Base-by-base conservation (phyloP, 495 filamentous ascomycete species). In the Penicillium turbatum region DNA sequence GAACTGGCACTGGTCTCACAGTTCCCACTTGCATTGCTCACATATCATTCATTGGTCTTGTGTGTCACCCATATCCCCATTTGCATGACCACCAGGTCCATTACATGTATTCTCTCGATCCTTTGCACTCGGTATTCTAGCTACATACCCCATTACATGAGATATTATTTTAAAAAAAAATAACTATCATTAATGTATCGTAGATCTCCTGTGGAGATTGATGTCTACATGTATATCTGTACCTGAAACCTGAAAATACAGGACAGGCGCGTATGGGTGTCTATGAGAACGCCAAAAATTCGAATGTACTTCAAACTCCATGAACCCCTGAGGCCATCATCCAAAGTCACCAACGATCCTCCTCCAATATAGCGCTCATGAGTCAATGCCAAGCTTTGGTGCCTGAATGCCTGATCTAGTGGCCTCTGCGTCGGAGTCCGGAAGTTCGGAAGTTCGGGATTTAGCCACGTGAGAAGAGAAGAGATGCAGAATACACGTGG, bases 141-240 rank as follows among this genome's bases (percentile, higher is more conserved):
- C 17, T 57, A 52, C 48, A 60, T 65, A 54, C 55, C 55, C 56
- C 42, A 61, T 59, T 39, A 19, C 34, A 53, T 35, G 16, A 40
- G 47, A 38, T 13, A 30, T 30, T 24, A n/a, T 30, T 29, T 37
- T 16, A 29, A 17, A 21, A 5, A 5, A 8, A n/a, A 21, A 5
- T 10, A 8, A n/a, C 1, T 35, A 2, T 0, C 19, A 40, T 30
- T 4, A 6, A 2, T 26, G 6, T 29, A 37, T 17, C 3, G n/a
- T 48, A 27, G 32, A 19, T 31, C 9, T 46, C 21, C 16, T 1
- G 6, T n/a, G 24, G 24, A 24, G 21, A 24, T 2, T 24, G 21
- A 24, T 24, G 4, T 24, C 21, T 24, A 24, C 4, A 24, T 2
- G 21, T 24, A 24, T 24, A 24, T 24, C 21, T 2, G 4, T 24